phyloP scores from a whole-genome alignment of 805 yeast genomes.

The Hanseniaspora pseudoguilliermondii region DNA sequence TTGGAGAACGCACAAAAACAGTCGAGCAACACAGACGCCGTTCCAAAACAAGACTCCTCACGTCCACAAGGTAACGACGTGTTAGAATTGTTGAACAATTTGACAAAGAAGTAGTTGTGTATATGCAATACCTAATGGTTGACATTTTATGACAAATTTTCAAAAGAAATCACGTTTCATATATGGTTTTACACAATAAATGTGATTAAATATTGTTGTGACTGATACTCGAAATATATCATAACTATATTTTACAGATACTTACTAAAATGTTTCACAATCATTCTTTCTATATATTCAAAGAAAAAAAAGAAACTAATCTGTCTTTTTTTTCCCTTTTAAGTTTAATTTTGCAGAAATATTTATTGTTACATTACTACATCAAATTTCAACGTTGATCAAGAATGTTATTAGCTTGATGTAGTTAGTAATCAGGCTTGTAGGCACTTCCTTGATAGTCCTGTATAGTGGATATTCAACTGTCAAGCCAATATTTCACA shows the following conservation, averaged over 20 bases:
- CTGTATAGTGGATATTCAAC: no score
- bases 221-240: no score
- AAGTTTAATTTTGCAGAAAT: neutral
- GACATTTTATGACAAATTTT: neutral
- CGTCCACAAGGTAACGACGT: conserved; percentile 3
- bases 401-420: no score
- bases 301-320: neutral
- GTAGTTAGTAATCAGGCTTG: no score
- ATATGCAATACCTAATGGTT: no score
- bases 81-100: conserved; percentile 5
- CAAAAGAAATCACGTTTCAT: neutral
- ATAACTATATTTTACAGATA: no score
- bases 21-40: neutral
- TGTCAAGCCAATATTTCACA: neutral
- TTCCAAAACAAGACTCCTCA: neutral
- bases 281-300: neutral
- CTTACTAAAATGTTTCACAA: no score
- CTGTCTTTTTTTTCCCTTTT: neutral
- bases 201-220: no score
- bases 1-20: conserved; percentile 27
- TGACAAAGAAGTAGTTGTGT: conserved; percentile 6
- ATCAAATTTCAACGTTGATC: neutral
- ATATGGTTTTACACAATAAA: no score
- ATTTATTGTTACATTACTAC: no score
- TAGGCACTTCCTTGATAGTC: no score